A percentile compares a stretch with the other conserved stretches of the same genome.
These are phyloP conservation scores for Tulasnella sp. DNA, from an alignment of 768 basidiomycete species.

Conservation along the genomic window DNA sequence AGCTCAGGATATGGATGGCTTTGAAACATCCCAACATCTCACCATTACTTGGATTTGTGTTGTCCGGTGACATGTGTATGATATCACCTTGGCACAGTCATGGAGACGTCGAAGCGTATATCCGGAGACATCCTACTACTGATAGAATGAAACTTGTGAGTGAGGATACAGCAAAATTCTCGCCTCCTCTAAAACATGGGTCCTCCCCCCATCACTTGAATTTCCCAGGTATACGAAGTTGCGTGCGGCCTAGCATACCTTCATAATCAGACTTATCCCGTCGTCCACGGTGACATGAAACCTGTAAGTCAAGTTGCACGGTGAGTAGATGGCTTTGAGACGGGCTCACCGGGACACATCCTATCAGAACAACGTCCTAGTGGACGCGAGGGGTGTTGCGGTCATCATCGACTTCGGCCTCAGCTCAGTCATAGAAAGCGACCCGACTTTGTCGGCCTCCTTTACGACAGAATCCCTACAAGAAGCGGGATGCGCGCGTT, in stretches of 20 bases:
- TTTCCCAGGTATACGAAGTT: background rate
- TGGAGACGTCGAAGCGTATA: background rate
- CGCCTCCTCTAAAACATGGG: too few relatives aligned
- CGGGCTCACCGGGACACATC: background rate
- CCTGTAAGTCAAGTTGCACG: background rate
- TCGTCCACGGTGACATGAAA: constrained; percentile 2
- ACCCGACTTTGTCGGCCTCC: background rate
- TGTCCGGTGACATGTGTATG: background rate
- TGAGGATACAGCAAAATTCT: background rate
- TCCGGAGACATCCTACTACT: background rate
- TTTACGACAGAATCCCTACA: background rate
- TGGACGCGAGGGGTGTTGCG: background rate
- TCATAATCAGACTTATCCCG: background rate
- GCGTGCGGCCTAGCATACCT: background rate
- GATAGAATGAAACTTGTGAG: background rate
- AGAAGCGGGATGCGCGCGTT: background rate
- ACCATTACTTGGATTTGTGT: background rate
- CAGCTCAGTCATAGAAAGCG: background rate
- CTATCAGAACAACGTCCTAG: constrained; percentile 1
- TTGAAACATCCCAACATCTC: background rate
- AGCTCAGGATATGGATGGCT: background rate
- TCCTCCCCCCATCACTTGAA: background rate
- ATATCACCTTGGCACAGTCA: background rate
- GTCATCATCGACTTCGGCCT: constrained; percentile 7
- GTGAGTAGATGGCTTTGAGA: background rate